Evolutionary conservation across 352 stramenopile species (phyloP).

Genomic region (Blastocystis sp.): DNA sequence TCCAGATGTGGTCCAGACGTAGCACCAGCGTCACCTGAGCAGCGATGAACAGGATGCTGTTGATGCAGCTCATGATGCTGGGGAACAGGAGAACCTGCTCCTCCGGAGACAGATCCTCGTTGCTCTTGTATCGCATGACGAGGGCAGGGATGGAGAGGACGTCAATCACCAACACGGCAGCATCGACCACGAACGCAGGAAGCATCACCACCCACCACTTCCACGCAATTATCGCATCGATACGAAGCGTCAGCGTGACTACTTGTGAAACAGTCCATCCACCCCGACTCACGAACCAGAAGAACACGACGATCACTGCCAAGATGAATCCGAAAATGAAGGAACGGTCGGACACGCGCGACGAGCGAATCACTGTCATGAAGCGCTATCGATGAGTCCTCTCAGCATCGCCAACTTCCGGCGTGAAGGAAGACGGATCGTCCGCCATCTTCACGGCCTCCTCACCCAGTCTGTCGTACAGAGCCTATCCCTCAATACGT

Average conservation of each 20-base stretch:
- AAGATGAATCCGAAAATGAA: conserved; percentile 30
- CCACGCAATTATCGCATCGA: conserved; percentile 9
- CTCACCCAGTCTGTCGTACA: conserved; percentile 55
- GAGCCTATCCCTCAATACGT: not conserved
- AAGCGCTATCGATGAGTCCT: not conserved
- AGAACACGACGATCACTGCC: conserved; percentile 14
- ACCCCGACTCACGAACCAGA: conserved; percentile 50
- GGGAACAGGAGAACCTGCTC: conserved; percentile 3
- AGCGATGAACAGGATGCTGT: conserved; percentile 49
- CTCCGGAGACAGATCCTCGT: not conserved
- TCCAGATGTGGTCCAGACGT: conserved; percentile 41
- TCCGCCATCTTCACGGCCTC: conserved; percentile 45
- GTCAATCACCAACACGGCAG: not conserved
- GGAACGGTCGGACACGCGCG: not conserved
- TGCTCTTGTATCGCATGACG: not conserved
- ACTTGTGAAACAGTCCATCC: not conserved
- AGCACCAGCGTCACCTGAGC: conserved; percentile 17
- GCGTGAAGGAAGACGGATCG: conserved; percentile 31
- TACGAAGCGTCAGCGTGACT: conserved; percentile 33
- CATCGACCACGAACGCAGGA: conserved; percentile 7
- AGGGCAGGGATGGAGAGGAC: conserved; percentile 10
- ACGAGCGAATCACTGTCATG: conserved; percentile 35
- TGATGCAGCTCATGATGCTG: not conserved
- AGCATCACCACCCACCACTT: conserved; percentile 43
- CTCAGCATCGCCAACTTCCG: not conserved